Base-by-base conservation (phyloP, 805 yeast species). In the Jamesozyma gamospora region DNA sequence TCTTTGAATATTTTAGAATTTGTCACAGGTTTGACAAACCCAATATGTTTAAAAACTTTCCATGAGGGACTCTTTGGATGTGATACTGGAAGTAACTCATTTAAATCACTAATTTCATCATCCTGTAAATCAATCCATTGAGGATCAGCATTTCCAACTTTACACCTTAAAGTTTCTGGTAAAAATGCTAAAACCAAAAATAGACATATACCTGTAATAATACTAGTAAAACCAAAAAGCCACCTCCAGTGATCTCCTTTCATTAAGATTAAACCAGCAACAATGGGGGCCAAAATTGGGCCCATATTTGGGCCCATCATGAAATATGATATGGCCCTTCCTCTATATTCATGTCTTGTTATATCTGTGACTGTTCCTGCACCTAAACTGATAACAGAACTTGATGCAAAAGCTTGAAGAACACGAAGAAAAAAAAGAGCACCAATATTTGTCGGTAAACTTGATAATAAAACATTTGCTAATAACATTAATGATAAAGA, bases 301-400 rank as follows among this genome's bases (percentile, higher is more conserved):
- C 95, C 96, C 49, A 81, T 68, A 37, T 87, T 74, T 0, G 95
- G 94, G 0, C 96, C 96, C 46, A 87, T 60, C 67, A 86, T 87
- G 49, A 78, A 87, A 40, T 79, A 70, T 0, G 95, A 92, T 72
- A 87, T 79, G 2, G 94, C 90, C 11, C 71, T 65, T 2, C 94
- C 96, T 50, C 95, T 67, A 47, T 77, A 72, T 25, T 72, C 68
- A 15, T 80, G 78, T 8, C 74, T 67, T 44, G 71, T 79, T 26
- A 87, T 58, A 56, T 87, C 96, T 24, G 85, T 75, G 15, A 87
- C 78, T 0, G 95, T 83, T 2, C 95, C 96, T 0, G 95, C 94
- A 1, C 96, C 96, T 24, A 85, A 80, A 15, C 94, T 76, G 56
- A 87, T 94, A 0, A 87, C 95, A 2, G 90, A 80, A 43, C 85